Percentiles rank a stretch among this genome's conserved stretches.
phyloP scores from a whole-genome alignment of 192 early-diverging fungal genomes.

The Mycoemilia scoparia region DNA sequence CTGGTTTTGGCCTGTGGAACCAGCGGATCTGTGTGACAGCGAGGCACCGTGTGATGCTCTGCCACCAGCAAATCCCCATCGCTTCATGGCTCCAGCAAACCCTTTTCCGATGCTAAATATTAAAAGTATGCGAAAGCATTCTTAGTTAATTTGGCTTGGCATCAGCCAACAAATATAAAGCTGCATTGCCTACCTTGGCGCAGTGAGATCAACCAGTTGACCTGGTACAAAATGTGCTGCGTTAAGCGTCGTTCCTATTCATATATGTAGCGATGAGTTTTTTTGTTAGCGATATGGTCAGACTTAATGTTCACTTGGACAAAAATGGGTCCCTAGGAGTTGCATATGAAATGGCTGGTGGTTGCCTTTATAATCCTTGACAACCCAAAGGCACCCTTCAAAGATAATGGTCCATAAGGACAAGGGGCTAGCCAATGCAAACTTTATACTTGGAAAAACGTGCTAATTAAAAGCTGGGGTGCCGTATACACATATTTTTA shows the following conservation, averaged over 20 bases:
- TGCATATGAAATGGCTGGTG: no score
- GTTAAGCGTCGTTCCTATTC: constrained; percentile 39
- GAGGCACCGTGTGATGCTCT: constrained; percentile 92
- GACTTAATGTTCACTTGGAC: constrained; percentile 6
- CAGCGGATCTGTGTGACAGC: constrained; percentile 65
- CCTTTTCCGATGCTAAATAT: constrained; percentile 88
- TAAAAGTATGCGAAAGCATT: background rate
- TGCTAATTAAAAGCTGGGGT: constrained; percentile 5
- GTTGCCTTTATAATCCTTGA: no score
- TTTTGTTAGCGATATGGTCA: background rate
- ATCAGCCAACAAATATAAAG: no score
- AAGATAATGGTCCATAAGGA: no score
- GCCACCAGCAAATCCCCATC: constrained; percentile 78
- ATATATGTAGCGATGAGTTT: constrained; percentile 1
- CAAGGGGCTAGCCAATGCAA: no score
- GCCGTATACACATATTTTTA: background rate
- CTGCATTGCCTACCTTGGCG: no score
- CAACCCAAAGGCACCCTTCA: no score
- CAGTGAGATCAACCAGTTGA: constrained; percentile 83
- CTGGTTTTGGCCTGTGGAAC: constrained; percentile 73
- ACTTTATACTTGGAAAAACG: no score
- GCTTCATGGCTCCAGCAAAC: constrained; percentile 95
- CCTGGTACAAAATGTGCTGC: constrained; percentile 90
- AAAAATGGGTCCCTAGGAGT: no score
- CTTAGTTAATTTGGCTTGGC: background rate